A percentile compares a stretch with the other conserved stretches of the same genome.
These are phyloP conservation scores for Xerocomellus dryophilus DNA, from an alignment of 768 basidiomycete species.

Conservation along the genomic window DNA sequence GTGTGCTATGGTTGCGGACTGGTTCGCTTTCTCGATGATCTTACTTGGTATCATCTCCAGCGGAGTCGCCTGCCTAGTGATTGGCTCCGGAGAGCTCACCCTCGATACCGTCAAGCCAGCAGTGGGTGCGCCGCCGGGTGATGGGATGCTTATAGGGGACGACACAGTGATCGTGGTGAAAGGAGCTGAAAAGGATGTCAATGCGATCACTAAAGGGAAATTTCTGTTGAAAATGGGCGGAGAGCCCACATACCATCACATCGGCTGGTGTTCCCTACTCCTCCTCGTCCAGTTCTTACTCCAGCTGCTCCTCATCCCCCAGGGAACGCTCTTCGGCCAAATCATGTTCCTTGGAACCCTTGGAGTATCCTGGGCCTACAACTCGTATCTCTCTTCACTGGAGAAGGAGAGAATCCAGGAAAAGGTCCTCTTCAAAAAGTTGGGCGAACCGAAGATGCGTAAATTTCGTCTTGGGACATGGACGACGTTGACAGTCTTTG, in stretches of 20 bases:
- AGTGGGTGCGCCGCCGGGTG: constrained; percentile 26
- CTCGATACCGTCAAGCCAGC: constrained; percentile 23
- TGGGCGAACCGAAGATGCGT: constrained; percentile 11
- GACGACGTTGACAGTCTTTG: constrained; percentile 25
- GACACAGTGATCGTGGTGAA: constrained; percentile 29
- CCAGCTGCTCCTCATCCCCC: constrained; percentile 36
- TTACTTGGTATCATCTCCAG: constrained; percentile 33
- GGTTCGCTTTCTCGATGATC: constrained; percentile 33
- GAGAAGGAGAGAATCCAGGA: constrained; percentile 34
- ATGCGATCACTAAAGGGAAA: constrained; percentile 31
- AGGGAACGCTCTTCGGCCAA: constrained; percentile 35
- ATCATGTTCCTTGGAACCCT: constrained; percentile 34
- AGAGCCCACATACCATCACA: constrained; percentile 7
- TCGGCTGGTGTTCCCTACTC: constrained; percentile 32
- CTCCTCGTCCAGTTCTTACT: constrained; percentile 33
- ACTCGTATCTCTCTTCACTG: constrained; percentile 36
- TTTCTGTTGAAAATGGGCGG: constrained; percentile 23
- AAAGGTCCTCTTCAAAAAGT: constrained; percentile 13
- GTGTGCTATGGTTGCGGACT: constrained; percentile 29
- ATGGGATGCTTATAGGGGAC: constrained; percentile 30
- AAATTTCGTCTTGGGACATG: constrained; percentile 25
- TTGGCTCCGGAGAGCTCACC: constrained; percentile 29
- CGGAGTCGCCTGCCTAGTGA: constrained; percentile 28
- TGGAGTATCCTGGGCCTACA: constrained; percentile 35
- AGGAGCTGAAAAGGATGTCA: constrained; percentile 32